Base-by-base conservation (phyloP, 2,329 filamentous ascomycete species). In the Microsporum ferrugineum region DNA sequence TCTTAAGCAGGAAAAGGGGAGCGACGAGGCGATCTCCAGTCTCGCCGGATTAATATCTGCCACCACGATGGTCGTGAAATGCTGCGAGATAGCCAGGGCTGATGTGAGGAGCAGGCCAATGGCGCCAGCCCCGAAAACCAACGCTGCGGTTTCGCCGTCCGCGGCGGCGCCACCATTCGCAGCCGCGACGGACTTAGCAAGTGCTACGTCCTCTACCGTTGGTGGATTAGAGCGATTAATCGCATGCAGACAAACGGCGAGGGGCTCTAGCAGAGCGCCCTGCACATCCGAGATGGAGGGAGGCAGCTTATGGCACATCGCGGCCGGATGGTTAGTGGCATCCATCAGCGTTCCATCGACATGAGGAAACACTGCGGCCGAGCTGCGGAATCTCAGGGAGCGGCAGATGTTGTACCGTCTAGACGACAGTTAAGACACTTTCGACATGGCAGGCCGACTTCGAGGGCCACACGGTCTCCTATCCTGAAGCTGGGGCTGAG, bases 391-490 rank as follows among this genome's bases (percentile, higher is more conserved):
- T 45, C 75, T 76, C 76, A 86, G 79, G 6, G 74, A 74, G 29
- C 79, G 79, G 74, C 83, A 86, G 65, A 86, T 82, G 66, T 86
- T 86, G 70, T 85, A 85, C 58, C 83, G 73, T 80, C 82, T 61
- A 79, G 76, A 17, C 17, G 57, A 68, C 83, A 86, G 58, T 80
- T 73, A 27, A 76, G 71, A 68, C 83, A 86, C 45, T 72, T 69
- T 43, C 88, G 85, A 77, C 92, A 97, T 0, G 91, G 89, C 59
- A 89, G 82, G 58, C 92, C 92, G 12, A 95, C 92, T 79, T 97
- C 92, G 47, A 97, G 79, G n/a, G 92, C 91, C 23, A 96, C 87
- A 68, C 88, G 86, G 76, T 96, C 91, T 62, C 91, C 91, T 8
- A 80, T 71, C 66, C 82, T 77, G 34, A 57, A 57, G 8, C 17